Percentiles rank a stretch among this genome's conserved stretches.
phyloP scores from a whole-genome alignment of 2,329 filamentous ascomycete species.

The Aspergillus persii region DNA sequence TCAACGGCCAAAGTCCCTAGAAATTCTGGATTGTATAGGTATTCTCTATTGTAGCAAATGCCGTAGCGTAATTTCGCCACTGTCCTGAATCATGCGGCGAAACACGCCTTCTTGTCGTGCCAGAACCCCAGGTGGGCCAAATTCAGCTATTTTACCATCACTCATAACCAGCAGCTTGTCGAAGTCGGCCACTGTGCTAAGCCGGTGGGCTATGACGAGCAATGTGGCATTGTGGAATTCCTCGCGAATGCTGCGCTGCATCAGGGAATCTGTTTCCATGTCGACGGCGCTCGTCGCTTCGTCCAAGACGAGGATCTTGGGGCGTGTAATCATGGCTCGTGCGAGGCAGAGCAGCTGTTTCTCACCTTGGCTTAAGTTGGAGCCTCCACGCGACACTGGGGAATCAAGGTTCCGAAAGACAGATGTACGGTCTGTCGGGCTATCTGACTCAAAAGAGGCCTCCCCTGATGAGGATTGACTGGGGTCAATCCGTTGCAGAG shows the following conservation, averaged over 20 bases:
- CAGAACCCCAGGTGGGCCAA: constrained; percentile 62
- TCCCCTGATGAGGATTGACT: too few species aligned
- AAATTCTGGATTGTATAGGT: too few species aligned
- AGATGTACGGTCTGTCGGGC: too few species aligned
- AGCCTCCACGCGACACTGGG: constrained; percentile 49
- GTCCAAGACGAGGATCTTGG: constrained; percentile 74
- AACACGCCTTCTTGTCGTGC: constrained; percentile 1
- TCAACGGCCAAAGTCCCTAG: too few species aligned
- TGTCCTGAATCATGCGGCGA: constrained; percentile 1
- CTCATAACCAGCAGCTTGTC: constrained; percentile 69
- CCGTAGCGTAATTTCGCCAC: too few species aligned
- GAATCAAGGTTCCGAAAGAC: too few species aligned
- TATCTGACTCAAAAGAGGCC: too few species aligned
- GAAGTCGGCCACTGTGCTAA: constrained; percentile 74
- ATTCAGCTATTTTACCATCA: constrained; percentile 66
- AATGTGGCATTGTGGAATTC: constrained; percentile 66
- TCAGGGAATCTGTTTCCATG: constrained; percentile 69
- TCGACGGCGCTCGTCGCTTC: constrained; percentile 76
- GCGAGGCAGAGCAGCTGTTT: constrained; percentile 23
- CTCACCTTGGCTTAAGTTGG: constrained; percentile 50
- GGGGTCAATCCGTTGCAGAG: too few species aligned
- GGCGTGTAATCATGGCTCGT: constrained; percentile 59
- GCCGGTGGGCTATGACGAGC: constrained; percentile 69
- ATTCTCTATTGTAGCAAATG: too few species aligned
- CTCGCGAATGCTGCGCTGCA: constrained; percentile 69